These are phyloP conservation scores for Iberis pinnata DNA, from an alignment of 345 rosid species.

Conservation along the genomic window DNA sequence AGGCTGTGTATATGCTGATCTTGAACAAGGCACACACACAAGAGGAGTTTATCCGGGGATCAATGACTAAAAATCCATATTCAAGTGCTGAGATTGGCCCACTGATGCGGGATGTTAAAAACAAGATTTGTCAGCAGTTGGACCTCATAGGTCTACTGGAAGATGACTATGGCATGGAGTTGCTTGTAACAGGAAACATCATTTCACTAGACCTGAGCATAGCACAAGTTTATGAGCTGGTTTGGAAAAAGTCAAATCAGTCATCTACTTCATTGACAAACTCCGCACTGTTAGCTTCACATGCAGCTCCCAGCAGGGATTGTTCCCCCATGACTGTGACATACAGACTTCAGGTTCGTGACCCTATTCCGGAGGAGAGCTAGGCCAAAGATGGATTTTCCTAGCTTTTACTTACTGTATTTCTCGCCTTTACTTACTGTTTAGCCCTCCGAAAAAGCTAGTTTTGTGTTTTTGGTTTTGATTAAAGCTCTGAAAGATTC, in stretches of 20 bases:
- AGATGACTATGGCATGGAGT: conserved; percentile 97
- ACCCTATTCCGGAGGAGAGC: conserved; percentile 14
- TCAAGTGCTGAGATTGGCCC: conserved; percentile 97
- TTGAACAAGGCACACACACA: conserved; percentile 94
- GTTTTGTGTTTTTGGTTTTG: conserved; percentile 1
- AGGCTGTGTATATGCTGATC: conserved; percentile 78
- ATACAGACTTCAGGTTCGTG: conserved; percentile 91
- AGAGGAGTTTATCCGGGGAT: conserved; percentile 96
- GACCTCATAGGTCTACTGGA: conserved; percentile 81
- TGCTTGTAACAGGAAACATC: conserved; percentile 93
- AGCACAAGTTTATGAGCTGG: conserved; percentile 97
- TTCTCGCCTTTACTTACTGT: conserved; percentile 5
- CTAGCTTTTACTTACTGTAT: not conserved
- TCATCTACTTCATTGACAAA: conserved; percentile 53
- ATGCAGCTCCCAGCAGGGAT: conserved; percentile 58
- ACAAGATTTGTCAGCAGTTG: conserved; percentile 91
- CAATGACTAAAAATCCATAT: conserved; percentile 98
- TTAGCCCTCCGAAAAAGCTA: conserved; percentile 2
- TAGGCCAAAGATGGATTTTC: conserved; percentile 13
- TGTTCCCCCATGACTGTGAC: conserved; percentile 94
- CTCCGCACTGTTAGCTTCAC: conserved; percentile 55
- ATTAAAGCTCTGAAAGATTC: conserved; percentile 9
- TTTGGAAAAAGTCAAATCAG: conserved; percentile 94
- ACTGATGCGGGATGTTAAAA: conserved; percentile 97
- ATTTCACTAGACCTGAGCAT: conserved; percentile 94